Conservation (phyloP, 495 filamentous ascomycete species). For the Xylaria cubensis region DNA sequence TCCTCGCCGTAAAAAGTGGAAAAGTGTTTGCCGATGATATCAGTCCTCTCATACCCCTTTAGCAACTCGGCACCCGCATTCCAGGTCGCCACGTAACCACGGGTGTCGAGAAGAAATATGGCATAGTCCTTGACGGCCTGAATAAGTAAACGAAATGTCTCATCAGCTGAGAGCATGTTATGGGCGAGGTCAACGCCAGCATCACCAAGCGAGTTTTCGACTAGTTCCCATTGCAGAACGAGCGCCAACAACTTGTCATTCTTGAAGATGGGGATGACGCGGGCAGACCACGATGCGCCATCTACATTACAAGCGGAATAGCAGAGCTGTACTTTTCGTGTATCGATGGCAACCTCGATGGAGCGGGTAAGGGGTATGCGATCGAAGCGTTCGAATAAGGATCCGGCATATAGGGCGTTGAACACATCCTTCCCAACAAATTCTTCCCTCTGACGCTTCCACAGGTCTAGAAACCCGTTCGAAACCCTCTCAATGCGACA, state of each 20-base stretch:
- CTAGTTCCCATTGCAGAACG: slow-evolving; percentile 53
- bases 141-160: slow-evolving; percentile 68
- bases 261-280: slow-evolving; percentile 59
- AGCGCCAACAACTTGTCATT: slow-evolving; percentile 56
- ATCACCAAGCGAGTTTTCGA: slow-evolving; percentile 30
- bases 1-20: slow-evolving; percentile 66
- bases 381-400: slow-evolving; percentile 44
- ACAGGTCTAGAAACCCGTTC: slow-evolving; percentile 52
- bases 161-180: slow-evolving; percentile 51
- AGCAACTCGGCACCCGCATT: slow-evolving; percentile 65
- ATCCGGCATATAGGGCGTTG: slow-evolving; percentile 45
- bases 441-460: slow-evolving; percentile 45
- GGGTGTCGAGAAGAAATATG: slow-evolving; percentile 69
- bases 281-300: slow-evolving; percentile 46
- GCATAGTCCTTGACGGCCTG: slow-evolving; percentile 71
- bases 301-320: slow-evolving; percentile 32
- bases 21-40: slow-evolving; percentile 69
- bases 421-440: slow-evolving; percentile 54
- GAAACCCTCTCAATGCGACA: slow-evolving; percentile 58
- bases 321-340: slow-evolving; percentile 41
- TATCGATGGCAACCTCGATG: slow-evolving; percentile 54
- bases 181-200: slow-evolving; percentile 52
- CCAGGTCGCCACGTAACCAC: slow-evolving; percentile 66
- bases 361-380: slow-evolving; percentile 49
- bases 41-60: slow-evolving; percentile 63